Evolutionary conservation across 352 stramenopile species (phyloP), one percentile per base, ranked within the genome.

Genomic region (Saprolegnia diclina): DNA sequence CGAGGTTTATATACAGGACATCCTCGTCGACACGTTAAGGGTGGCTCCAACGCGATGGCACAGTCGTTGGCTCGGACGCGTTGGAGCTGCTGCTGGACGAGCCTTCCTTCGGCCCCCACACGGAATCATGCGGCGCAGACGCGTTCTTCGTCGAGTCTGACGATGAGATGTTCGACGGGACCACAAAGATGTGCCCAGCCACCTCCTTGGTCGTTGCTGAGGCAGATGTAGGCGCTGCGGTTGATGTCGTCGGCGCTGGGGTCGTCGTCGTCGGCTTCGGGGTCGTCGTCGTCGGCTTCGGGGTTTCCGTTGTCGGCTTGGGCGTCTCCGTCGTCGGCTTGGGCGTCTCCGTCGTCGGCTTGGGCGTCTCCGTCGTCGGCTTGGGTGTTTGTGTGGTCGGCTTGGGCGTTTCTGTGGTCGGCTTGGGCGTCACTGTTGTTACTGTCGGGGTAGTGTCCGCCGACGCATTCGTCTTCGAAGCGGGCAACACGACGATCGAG

Each of bases 371-470:
- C 10, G 62, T 68, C 18, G 44, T 40, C 6, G 42, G 40, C 16
- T 4, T 40, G 18, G 62, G 19, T 7, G 62, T 61, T 5, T 9
- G 1, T 37, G 62, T 68, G 4, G 62, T 68, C 2, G 59, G 35
- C 63, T 52, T 22, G 29, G 35, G 35, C 16, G 35, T 55, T 16
- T 37, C 10, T 37, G 59, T 66, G 3, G 32, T 53, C 16, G 32
- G 32, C 59, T 56, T 40, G n/a, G 59, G 32, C 13, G 59, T 66
- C 9, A 32, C 59, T 45, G 59, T 66, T 19, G 62, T 67, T 11
- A 40, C 38, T 16, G 26, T 32, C 14, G 62, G 62, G 13, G 62
- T 67, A 22, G 59, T 22, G 14, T 14, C 4, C 11, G 18, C 35
- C 19, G 24, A 16, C 16, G 22, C 24, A 26, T 14, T 2, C 6